Evolutionary conservation across 192 early-diverging fungal genomes (phyloP).

Genomic region (Gryganskiella cystojenkinii): DNA sequence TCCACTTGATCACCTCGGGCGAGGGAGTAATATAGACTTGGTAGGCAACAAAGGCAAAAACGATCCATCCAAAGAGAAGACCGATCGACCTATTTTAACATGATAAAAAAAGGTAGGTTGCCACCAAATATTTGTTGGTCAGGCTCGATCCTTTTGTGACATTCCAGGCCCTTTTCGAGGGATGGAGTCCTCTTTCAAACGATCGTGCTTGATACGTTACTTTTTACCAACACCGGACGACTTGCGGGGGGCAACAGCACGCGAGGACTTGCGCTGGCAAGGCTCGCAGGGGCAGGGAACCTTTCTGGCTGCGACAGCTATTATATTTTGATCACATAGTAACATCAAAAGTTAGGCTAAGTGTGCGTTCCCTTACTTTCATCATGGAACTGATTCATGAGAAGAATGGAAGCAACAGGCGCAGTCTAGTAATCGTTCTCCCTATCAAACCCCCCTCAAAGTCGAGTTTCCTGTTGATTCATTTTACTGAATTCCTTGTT

Average conservation of each 20-base stretch:
- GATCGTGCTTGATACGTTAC: conserved; percentile 19
- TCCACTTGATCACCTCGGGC: conserved; percentile 80
- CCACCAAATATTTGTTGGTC: too few species aligned
- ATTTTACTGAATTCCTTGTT: too few species aligned
- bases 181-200: too few species aligned
- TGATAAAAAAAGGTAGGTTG: neutral
- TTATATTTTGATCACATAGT: too few species aligned
- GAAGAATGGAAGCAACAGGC: too few species aligned
- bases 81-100: conserved; percentile 46
- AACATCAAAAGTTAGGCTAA: neutral
- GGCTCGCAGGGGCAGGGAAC: conserved; percentile 43
- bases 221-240: conserved; percentile 34
- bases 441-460: too few species aligned
- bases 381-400: too few species aligned
- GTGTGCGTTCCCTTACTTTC: too few species aligned
- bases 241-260: conserved; percentile 29
- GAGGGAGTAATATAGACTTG: conserved; percentile 70
- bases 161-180: too few species aligned
- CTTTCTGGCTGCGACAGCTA: conserved; percentile 34
- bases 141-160: too few species aligned
- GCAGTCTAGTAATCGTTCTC: too few species aligned
- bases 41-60: conserved; percentile 74
- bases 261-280: conserved; percentile 41
- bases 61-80: conserved; percentile 72
- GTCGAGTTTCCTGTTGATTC: too few species aligned